A percentile compares a stretch with the other conserved stretches of the same genome.
phyloP scores from a whole-genome alignment of 345 rosid genomes.

The Eucalyptus viminalis region DNA sequence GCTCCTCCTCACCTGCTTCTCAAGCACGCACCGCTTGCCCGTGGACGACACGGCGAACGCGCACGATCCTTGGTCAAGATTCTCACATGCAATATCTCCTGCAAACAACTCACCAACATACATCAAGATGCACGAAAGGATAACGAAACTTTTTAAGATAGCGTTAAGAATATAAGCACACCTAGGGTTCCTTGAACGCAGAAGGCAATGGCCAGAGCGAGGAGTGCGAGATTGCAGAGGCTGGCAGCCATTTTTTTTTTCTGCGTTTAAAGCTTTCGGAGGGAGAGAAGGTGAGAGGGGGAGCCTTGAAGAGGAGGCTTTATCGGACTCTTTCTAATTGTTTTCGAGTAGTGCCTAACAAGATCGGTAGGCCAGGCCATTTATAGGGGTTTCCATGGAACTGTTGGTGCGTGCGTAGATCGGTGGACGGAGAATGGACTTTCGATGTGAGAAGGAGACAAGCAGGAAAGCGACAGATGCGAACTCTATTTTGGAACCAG shows the following conservation, averaged over 20 bases:
- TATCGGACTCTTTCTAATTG: background rate
- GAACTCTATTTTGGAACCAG: background rate
- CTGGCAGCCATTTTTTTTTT: background rate
- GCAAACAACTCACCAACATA: background rate
- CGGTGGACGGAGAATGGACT: background rate
- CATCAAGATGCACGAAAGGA: background rate
- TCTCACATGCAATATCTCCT: constrained; percentile 53
- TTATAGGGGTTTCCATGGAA: background rate
- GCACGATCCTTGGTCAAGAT: constrained; percentile 47
- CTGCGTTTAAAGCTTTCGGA: background rate
- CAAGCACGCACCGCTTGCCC: constrained; percentile 75
- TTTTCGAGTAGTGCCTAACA: background rate
- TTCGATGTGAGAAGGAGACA: background rate
- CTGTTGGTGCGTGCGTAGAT: background rate
- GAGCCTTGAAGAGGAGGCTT: background rate
- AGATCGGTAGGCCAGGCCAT: background rate
- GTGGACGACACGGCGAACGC: constrained; percentile 68
- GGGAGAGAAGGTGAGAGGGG: background rate
- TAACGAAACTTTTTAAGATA: background rate
- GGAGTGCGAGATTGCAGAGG: background rate
- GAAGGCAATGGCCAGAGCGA: background rate
- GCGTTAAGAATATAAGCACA: background rate
- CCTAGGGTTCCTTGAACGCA: background rate
- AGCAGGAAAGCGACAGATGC: background rate
- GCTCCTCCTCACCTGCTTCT: constrained; percentile 53